phyloP scores from a whole-genome alignment of 148 eudicot species.

The Chenopodium formosanum region DNA sequence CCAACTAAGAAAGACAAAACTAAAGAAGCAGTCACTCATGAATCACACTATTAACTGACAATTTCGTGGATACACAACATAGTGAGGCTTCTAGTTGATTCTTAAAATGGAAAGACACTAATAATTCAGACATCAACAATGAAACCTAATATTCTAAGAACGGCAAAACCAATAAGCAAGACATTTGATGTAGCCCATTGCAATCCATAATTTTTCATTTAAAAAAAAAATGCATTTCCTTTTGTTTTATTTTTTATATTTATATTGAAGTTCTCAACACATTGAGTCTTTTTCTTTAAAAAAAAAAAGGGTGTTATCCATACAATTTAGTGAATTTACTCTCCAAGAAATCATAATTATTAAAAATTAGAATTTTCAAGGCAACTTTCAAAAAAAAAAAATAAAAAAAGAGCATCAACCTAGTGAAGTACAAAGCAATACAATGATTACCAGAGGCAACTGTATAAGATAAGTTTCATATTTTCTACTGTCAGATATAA shows the following conservation, averaged over 20 bases:
- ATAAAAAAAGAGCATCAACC: not conserved
- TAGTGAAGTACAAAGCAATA: not conserved
- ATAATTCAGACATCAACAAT: not conserved
- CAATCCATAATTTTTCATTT: not conserved
- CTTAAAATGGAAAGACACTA: not conserved
- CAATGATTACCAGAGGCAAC: not conserved
- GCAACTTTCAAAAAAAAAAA: not conserved
- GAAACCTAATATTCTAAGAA: not conserved
- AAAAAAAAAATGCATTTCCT: not conserved
- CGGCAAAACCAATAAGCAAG: not conserved
- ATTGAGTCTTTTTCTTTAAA: not conserved
- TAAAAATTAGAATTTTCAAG: not conserved
- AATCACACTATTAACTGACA: not conserved
- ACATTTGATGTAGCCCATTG: conserved; percentile 3
- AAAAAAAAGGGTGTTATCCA: too few species aligned
- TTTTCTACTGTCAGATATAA: not conserved
- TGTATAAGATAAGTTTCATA: not conserved
- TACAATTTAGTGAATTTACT: not conserved
- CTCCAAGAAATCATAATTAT: not conserved
- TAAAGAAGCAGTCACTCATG: not conserved
- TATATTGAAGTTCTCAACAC: not conserved
- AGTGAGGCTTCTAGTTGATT: not conserved
- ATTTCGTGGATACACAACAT: not conserved
- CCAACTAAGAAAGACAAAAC: not conserved
- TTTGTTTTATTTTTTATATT: not conserved